Base-by-base conservation (phyloP, 2,329 filamentous ascomycete genomes). In the Ophiostoma montium region DNA sequence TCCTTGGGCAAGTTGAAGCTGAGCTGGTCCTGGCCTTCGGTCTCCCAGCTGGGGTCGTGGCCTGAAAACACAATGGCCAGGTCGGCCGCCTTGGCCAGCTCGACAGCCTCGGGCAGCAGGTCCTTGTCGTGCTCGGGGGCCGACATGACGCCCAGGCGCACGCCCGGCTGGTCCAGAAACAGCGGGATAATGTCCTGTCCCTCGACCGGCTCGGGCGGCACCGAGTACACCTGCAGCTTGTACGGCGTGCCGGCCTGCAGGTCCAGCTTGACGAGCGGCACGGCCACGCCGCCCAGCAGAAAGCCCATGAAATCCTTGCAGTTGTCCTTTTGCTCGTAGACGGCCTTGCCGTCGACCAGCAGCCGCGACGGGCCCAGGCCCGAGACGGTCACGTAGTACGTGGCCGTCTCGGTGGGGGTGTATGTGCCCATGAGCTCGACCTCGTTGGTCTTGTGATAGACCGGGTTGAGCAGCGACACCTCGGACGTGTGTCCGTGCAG, bases 81-180 rank as follows among this genome's bases (percentile, higher is more conserved):
- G 18, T 47, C 46, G 27, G 46, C 46, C 6, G 23, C 19, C 23
- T 32, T 32, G n/a, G 46, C 46, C 7, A 30, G 33, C 27, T 47
- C 46, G 13, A 47, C 46, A 10, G 46, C 46, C 21, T 47, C 35
- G 27, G 35, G 21, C 12, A 47, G 13, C 9, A 48, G 18, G 15
- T 48, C 36, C 35, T 42, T 32, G 15, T 41, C 46, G 15, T 41
- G 36, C 12, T 48, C 46, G 8, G 38, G 16, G 35, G 38, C 35
- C 15, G 46, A 15, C 46, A 48, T 48, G 18, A 42, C 31, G 36
- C 46, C 46, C 16, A 48, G 46, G n/a, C 38, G 46, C 15, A 48
- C 38, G 21, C 38, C 38, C 19, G 38, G 38, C 15, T 13, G 18
- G 19, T 41, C 18, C 6, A 41, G 38, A 15, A 48, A 41, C 36